Evolutionary conservation across 306 rosid species (phyloP).

Genomic region (Macrotyloma uniflorum): DNA sequence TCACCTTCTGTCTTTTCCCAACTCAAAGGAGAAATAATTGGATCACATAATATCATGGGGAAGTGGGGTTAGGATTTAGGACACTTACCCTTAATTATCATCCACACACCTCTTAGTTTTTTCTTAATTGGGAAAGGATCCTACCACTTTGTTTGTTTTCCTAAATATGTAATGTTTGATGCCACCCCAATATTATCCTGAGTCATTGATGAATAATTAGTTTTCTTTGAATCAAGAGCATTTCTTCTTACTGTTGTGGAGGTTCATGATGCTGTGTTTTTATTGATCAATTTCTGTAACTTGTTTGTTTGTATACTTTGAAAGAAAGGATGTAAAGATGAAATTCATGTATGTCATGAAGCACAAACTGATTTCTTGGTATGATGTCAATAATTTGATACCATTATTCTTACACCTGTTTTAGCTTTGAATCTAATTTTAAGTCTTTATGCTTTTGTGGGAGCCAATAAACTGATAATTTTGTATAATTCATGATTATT

Average conservation of each 20-base stretch:
- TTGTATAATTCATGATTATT: not conserved
- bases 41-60: constrained; percentile 39
- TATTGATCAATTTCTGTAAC: not conserved
- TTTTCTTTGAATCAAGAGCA: not conserved
- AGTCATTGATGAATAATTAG: not conserved
- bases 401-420: not conserved
- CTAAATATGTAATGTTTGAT: not conserved
- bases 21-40: constrained; percentile 54
- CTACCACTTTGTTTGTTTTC: constrained; percentile 4
- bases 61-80: constrained; percentile 38
- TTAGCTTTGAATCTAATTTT: constrained; percentile 17
- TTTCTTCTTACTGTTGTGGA: no score
- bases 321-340: no score
- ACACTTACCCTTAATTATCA: constrained; percentile 30
- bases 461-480: not conserved
- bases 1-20: constrained; percentile 65
- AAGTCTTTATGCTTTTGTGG: not conserved
- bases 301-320: not conserved
- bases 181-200: not conserved
- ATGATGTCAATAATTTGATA: constrained; percentile 41
- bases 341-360: no score
- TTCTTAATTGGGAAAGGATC: constrained; percentile 48
- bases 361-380: constrained; percentile 17
- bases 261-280: not conserved
- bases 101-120: constrained; percentile 24